These are phyloP conservation scores for Cercophora newfieldiana DNA, from an alignment of 495 filamentous ascomycete species.

Conservation along the genomic window DNA sequence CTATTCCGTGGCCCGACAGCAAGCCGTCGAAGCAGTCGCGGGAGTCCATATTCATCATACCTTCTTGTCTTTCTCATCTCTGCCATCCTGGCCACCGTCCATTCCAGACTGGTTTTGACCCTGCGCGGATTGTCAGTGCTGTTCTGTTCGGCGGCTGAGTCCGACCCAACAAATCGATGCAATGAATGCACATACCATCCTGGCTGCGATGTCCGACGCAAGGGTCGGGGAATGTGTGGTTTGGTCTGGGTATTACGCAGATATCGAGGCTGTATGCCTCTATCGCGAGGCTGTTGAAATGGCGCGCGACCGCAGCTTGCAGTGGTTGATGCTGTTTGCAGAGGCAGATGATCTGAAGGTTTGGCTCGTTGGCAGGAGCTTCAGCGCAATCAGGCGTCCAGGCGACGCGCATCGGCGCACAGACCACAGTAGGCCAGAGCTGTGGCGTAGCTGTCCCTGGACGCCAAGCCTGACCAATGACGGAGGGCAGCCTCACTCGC, in stretches of 20 bases:
- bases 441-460: constrained; percentile 6
- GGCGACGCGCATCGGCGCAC: constrained; percentile 24
- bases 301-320: neutral
- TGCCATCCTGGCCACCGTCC: constrained; percentile 71
- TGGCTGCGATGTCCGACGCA: neutral
- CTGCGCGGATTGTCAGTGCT: constrained; percentile 46
- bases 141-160: neutral
- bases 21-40: neutral
- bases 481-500: constrained; percentile 5
- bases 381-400: constrained; percentile 25
- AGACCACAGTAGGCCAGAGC: constrained; percentile 10
- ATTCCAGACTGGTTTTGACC: constrained; percentile 89
- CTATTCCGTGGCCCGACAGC: neutral
- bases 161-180: too few relatives aligned
- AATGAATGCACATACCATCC: constrained; percentile 1
- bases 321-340: neutral
- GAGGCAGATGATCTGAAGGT: neutral
- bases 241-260: neutral
- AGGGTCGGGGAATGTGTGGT: neutral
- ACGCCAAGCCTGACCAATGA: constrained; percentile 6
- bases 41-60: constrained; percentile 44
- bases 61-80: constrained; percentile 94
- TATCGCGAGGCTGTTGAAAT: neutral
- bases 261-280: neutral
- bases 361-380: constrained; percentile 7